These are phyloP conservation scores for Colletotrichum shisoi DNA, from an alignment of 2,329 filamentous ascomycete genomes.

Conservation along the genomic window DNA sequence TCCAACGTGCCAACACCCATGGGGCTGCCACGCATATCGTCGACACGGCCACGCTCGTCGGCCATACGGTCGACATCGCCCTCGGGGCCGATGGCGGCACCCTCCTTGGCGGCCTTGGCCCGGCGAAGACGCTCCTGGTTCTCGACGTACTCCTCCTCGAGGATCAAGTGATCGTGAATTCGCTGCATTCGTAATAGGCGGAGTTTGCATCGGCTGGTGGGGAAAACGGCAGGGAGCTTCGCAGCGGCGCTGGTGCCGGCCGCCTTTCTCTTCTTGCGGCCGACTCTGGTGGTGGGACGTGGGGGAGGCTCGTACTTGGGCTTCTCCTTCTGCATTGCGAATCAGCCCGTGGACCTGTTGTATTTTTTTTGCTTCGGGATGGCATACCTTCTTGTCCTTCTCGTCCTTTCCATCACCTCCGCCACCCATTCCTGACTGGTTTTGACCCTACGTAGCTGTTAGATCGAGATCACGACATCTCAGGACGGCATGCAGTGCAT, in stretches of 20 bases:
- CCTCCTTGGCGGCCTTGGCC: constrained; percentile 81
- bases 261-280: constrained; percentile 97
- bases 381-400: constrained; percentile 88
- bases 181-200: constrained; percentile 97
- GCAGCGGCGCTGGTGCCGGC: constrained; percentile 92
- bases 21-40: constrained; percentile 97
- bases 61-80: constrained; percentile 82
- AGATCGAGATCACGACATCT: constrained; percentile 27
- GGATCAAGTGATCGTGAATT: constrained; percentile 93
- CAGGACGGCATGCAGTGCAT: constrained; percentile 19
- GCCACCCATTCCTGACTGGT: constrained; percentile 85
- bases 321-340: constrained; percentile 84
- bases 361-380: constrained; percentile 12
- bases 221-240: constrained; percentile 92
- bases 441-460: constrained; percentile 70
- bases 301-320: constrained; percentile 99
- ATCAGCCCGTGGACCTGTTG: constrained; percentile 23
- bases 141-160: constrained; percentile 98
- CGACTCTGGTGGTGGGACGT: constrained; percentile 93
- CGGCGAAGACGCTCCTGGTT: constrained; percentile 97
- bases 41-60: constrained; percentile 91
- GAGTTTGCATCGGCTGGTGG: constrained; percentile 96
- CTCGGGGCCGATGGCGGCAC: constrained; percentile 73
- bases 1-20: constrained; percentile 98
- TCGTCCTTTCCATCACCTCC: constrained; percentile 80